Base-by-base conservation (phyloP, 371 early-diverging fungal species). In the Mucor circinelloides region DNA sequence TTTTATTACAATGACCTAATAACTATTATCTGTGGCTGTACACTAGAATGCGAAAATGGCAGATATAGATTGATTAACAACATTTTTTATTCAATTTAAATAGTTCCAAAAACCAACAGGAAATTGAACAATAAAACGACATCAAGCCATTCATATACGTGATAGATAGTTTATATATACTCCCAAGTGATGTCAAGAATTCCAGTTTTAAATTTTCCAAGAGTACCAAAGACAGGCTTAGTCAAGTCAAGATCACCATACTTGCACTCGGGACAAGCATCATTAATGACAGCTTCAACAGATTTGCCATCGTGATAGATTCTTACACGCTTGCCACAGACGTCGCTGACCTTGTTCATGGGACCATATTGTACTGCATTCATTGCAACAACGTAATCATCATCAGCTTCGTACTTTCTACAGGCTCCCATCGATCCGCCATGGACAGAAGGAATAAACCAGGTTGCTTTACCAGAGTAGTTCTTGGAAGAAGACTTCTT, bases 201-300 rank as follows among this genome's bases (percentile, higher is more conserved):
- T 55, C 80, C 80, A 34, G 50, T 67, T 42, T 60, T 32, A 3
- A 73, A 58, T 34, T 64, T 34, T 13, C 46, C 74, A 2, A 79
- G 55, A 38, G 64, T 56, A 9, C 76, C 28, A 69, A 88, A 90
- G 46, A 85, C 87, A 8, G 80, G 60, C 21, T 85, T 68, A 32
- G 72, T 72, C 25, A 72, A 48, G 30, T 72, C 72, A 6, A 72
- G 63, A 62, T 61, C 62, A 34, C 72, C 72, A 19, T 34, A 32
- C 0, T 30, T 23, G 21, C 72, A 72, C 2, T 32, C 62, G 21
- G 72, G 68, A 44, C 72, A 72, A 15, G 66, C 68, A 58, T 72
- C 72, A 17, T 38, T 57, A 6, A 72, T 54, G 1, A 12, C 60
- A 17, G 72, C 72, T 31, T 30, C 46, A 2, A 42, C 52, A 21